Conservation (phyloP, 1,284 basidiomycete species). For the Sphaerobolus stellatus region DNA sequence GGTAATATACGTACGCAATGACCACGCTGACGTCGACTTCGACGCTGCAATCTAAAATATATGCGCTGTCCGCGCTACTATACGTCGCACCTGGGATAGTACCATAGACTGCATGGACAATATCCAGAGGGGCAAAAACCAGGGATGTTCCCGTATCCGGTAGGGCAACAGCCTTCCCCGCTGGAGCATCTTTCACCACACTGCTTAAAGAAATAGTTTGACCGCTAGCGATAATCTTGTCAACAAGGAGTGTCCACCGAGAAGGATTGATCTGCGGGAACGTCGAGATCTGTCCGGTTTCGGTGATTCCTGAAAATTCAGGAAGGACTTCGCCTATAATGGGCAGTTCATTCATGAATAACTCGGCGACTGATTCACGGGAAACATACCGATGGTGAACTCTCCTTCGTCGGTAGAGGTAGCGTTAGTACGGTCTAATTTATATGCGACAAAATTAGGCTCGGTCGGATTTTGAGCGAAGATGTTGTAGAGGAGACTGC, state of each 20-base stretch:
- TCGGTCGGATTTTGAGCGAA: slow-evolving; percentile 65
- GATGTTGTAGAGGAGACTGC: slow-evolving; percentile 70
- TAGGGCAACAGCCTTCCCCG: slow-evolving; percentile 65
- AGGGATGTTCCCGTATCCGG: slow-evolving; percentile 63
- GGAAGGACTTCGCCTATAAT: slow-evolving; percentile 62
- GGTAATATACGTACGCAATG: slow-evolving; percentile 52
- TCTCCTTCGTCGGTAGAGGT: slow-evolving; percentile 52
- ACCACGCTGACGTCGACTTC: slow-evolving; percentile 77
- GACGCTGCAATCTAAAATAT: slow-evolving; percentile 65
- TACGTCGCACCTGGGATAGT: slow-evolving; percentile 57
- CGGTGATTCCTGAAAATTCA: slow-evolving; percentile 54
- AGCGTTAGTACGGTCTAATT: slow-evolving; percentile 59
- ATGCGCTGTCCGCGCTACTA: slow-evolving; percentile 51
- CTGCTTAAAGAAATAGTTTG: slow-evolving; percentile 52
- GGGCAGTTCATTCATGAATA: slow-evolving; percentile 8
- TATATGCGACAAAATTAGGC: slow-evolving; percentile 77
- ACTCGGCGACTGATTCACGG: background rate
- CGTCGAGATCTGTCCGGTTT: slow-evolving; percentile 59
- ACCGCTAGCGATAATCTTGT: slow-evolving; percentile 59
- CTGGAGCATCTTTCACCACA: slow-evolving; percentile 54
- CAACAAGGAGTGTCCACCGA: slow-evolving; percentile 74
- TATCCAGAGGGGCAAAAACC: slow-evolving; percentile 53
- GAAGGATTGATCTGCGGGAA: slow-evolving; percentile 61
- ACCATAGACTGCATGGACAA: slow-evolving; percentile 67
- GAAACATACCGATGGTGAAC: slow-evolving; percentile 61